These are phyloP conservation scores for Aspergillus sp. DNA, from an alignment of 2,329 filamentous ascomycete genomes.

Conservation along the genomic window DNA sequence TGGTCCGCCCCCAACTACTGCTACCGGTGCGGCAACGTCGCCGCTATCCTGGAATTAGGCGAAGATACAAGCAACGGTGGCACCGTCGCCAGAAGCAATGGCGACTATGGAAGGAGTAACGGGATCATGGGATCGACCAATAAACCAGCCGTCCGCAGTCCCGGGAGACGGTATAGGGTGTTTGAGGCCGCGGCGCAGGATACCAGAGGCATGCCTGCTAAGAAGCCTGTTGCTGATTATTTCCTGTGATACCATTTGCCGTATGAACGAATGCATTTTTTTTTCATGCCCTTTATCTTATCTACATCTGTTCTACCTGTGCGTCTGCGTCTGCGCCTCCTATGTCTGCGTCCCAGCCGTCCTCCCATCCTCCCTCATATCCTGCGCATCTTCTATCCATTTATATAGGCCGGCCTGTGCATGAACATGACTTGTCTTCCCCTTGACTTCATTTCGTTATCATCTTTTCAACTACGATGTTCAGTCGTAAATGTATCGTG, in stretches of 20 bases:
- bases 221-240: conserved; percentile 97
- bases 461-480: neutral
- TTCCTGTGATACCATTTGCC: conserved; percentile 61
- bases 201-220: conserved; percentile 94
- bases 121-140: conserved; percentile 54
- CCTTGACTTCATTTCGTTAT: neutral
- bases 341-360: neutral
- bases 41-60: conserved; percentile 86
- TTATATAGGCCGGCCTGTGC: conserved; percentile 1
- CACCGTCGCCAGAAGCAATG: conserved; percentile 65
- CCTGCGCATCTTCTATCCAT: neutral
- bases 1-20: conserved; percentile 98
- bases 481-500: neutral
- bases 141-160: conserved; percentile 60
- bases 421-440: neutral
- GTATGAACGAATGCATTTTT: neutral
- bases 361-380: neutral
- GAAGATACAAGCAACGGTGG: conserved; percentile 80
- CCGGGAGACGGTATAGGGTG: conserved; percentile 86
- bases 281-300: neutral
- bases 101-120: conserved; percentile 46
- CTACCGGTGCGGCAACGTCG: conserved; percentile 93
- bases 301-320: neutral
- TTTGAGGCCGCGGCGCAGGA: conserved; percentile 98
- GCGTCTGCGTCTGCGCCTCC: neutral